Evolutionary conservation across 2,329 filamentous ascomycete genomes (phyloP), one percentile per base, ranked within the genome.

Genomic region (Zymoseptoria tritici): DNA sequence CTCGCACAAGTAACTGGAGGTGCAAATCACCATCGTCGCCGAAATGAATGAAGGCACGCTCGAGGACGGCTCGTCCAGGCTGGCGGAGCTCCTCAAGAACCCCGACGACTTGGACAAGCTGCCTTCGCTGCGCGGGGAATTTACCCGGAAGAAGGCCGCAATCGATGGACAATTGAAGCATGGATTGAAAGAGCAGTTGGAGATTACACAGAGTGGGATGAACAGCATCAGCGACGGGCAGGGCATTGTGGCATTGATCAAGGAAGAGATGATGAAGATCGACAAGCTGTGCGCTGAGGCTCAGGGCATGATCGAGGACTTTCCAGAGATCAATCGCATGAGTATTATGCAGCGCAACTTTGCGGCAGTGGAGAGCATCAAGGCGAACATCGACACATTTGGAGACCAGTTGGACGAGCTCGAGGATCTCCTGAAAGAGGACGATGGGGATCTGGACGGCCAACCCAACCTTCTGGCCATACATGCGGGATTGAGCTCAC

Each of bases 81-180:
- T 99, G 74, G 85, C 91, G 66, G 93, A 97, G 80, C 85, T 97
- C 63, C 86, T 99, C 67, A 90, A 91, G 71, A 91, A 96, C 72
- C 91, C 94, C 2, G 94, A 99, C 73, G 94, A 99, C 77, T 86
- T 99, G 67, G 94, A 99, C 79, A 97, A 97, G 81, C 93, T 99
- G 71, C 81, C 87, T 56, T 86, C 86, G 53, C 82, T 99, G 72
- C 96, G 95, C 78, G 84, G 89, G 66, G 94, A 99, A 75, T 96
- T 97, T 78, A 85, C 85, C 67, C 90, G 94, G 72, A 97, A 97
- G 79, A 99, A 99, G 79, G 84, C 85, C 29, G 90, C 89, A 59
- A 85, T 99, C 62, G 94, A 99, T 78, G 86, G 87, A 56, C 91
- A 96, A 78, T 86, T 99, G 58, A 90, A 92, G 65, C 86, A 86